These are phyloP conservation scores for Pythium grandisporangium DNA, from an alignment of 352 stramenopile genomes.

Conservation along the genomic window DNA sequence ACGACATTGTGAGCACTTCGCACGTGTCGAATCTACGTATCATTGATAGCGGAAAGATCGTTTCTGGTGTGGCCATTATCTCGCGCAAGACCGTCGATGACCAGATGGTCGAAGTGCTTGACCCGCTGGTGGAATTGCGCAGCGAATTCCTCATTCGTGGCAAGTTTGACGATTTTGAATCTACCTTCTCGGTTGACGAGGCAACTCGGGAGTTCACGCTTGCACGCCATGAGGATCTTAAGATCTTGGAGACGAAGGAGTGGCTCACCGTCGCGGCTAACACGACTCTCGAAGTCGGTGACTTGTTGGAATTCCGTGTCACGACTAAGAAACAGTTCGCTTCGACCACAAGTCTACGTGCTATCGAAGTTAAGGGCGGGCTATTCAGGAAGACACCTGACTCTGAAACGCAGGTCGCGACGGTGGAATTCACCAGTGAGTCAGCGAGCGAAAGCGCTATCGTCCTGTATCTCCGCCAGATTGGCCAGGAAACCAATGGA, in stretches of 20 bases:
- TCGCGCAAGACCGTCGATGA: slow-evolving; percentile 44
- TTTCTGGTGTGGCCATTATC: slow-evolving; percentile 59
- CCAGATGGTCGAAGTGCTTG: slow-evolving; percentile 39
- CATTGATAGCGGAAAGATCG: slow-evolving; percentile 71
- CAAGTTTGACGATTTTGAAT: slow-evolving; percentile 63
- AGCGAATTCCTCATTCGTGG: slow-evolving; percentile 84
- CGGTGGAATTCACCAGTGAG: neutral
- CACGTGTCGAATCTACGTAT: slow-evolving; percentile 69
- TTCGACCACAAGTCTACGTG: slow-evolving; percentile 23
- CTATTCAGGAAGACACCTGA: slow-evolving; percentile 31
- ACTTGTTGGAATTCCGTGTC: slow-evolving; percentile 39
- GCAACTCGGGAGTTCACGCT: slow-evolving; percentile 31
- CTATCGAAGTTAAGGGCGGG: slow-evolving; percentile 35
- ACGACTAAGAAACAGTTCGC: slow-evolving; percentile 52
- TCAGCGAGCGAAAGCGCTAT: slow-evolving; percentile 25
- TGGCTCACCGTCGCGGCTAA: slow-evolving; percentile 33
- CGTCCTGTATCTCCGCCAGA: slow-evolving; percentile 24
- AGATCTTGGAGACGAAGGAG: slow-evolving; percentile 54
- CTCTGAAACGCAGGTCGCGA: slow-evolving; percentile 2
- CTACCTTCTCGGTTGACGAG: slow-evolving; percentile 57
- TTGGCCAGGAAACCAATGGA: slow-evolving; percentile 10
- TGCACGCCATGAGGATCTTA: slow-evolving; percentile 23
- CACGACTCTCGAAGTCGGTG: slow-evolving; percentile 20
- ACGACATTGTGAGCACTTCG: slow-evolving; percentile 65
- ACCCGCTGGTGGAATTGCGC: slow-evolving; percentile 64